Percentiles rank a stretch among this genome's conserved stretches.
Evolutionary conservation across 2,329 filamentous ascomycete genomes (phyloP).

Genomic region (Fusarium siculi): DNA sequence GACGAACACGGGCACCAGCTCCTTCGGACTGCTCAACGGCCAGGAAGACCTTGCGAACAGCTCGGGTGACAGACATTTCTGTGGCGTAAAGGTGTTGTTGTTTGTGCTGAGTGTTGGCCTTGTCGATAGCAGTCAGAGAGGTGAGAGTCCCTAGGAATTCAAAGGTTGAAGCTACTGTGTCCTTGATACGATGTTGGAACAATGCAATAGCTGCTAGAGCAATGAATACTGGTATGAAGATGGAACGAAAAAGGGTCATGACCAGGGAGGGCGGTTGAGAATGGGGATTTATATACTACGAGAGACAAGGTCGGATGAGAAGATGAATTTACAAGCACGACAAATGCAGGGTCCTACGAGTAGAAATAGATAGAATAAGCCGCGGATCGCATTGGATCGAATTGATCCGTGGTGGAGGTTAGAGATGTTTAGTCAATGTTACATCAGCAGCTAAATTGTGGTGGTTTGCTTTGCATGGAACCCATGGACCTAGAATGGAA

Average conservation of each 20-base stretch:
- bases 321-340: conserved; percentile 27
- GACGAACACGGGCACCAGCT: conserved; percentile 84
- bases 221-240: conserved; percentile 46
- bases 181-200: conserved; percentile 40
- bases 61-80: conserved; percentile 75
- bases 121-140: background rate
- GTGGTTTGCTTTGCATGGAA: conserved; percentile 7
- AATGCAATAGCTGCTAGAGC: conserved; percentile 45
- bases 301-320: conserved; percentile 16
- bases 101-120: conserved; percentile 10
- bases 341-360: conserved; percentile 20
- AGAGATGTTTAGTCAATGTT: conserved; percentile 42
- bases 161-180: conserved; percentile 32
- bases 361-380: conserved; percentile 37
- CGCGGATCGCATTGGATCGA: conserved; percentile 6
- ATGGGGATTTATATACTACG: conserved; percentile 37
- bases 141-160: conserved; percentile 28
- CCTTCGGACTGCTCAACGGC: conserved; percentile 90
- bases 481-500: background rate
- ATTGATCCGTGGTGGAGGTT: conserved; percentile 24
- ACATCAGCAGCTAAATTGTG: conserved; percentile 38
- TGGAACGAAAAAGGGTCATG: conserved; percentile 48
- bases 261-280: conserved; percentile 25
- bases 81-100: conserved; percentile 48
- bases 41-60: conserved; percentile 84